A percentile compares a stretch with the other conserved stretches of the same genome.
These are phyloP conservation scores for Lachancea meyersii DNA, from an alignment of 805 yeast genomes.

Conservation along the genomic window DNA sequence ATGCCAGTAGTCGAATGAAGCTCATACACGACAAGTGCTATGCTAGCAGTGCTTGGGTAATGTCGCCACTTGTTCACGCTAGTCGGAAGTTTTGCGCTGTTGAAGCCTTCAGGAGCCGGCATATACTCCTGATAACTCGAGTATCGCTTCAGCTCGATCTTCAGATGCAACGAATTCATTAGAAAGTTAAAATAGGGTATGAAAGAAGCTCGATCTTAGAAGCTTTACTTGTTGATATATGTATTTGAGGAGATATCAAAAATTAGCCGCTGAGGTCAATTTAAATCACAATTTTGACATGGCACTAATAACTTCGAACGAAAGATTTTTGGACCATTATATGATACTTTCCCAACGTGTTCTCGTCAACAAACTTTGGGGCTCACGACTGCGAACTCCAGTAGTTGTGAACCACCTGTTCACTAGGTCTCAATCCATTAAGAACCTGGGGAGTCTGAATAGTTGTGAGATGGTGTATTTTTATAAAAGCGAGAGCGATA, in stretches of 20 bases:
- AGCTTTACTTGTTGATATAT: not conserved
- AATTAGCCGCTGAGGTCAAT: slow-evolving; percentile 2
- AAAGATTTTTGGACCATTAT: too few relatives aligned
- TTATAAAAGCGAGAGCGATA: slow-evolving; percentile 24
- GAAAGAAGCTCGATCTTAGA: not conserved
- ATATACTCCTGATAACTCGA: slow-evolving; percentile 17
- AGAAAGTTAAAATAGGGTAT: not conserved
- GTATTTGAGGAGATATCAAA: not conserved
- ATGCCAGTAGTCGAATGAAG: not conserved
- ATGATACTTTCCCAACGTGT: too few relatives aligned
- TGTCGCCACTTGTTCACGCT: slow-evolving; percentile 20
- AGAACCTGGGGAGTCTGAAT: too few relatives aligned
- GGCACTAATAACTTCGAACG: too few relatives aligned
- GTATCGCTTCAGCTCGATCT: slow-evolving; percentile 9
- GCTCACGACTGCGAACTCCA: too few relatives aligned
- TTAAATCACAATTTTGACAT: too few relatives aligned
- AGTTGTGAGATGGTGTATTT: slow-evolving; percentile 27
- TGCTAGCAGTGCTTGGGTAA: slow-evolving; percentile 10
- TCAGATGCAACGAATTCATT: not conserved
- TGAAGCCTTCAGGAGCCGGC: slow-evolving; percentile 24
- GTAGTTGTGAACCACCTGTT: too few relatives aligned
- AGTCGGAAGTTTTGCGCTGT: slow-evolving; percentile 11
- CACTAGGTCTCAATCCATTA: too few relatives aligned
- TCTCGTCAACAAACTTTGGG: too few relatives aligned
- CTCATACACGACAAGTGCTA: slow-evolving; percentile 7